Percentiles rank a stretch among this genome's conserved stretches.
Conservation (phyloP, 2,329 filamentous ascomycete species). For the Tolypocladium endophyticum region DNA sequence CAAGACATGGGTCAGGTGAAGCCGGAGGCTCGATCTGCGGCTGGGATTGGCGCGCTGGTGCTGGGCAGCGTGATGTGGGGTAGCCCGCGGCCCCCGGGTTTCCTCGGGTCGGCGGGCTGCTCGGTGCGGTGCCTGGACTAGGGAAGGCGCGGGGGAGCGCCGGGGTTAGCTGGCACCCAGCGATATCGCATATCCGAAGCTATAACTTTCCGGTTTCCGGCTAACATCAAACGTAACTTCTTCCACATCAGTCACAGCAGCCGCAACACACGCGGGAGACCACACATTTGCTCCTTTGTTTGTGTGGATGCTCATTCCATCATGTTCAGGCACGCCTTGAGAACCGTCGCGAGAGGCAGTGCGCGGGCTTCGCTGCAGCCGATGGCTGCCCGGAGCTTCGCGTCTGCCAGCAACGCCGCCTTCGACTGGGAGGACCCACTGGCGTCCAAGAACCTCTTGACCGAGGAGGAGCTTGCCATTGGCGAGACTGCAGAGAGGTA, state of each 20-base stretch:
- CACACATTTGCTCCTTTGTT: neutral
- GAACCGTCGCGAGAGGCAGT: slow-evolving; percentile 14
- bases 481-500: slow-evolving; percentile 86
- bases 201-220: neutral
- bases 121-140: slow-evolving; percentile 1
- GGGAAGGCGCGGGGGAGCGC: neutral
- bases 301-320: neutral
- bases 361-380: slow-evolving; percentile 12
- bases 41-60: neutral
- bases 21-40: neutral
- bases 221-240: slow-evolving; percentile 8
- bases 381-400: slow-evolving; percentile 21
- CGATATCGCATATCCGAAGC: slow-evolving; percentile 7
- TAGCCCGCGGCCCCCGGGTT: neutral
- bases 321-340: slow-evolving; percentile 21
- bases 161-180: neutral
- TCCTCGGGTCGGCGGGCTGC: neutral
- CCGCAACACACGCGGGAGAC: neutral
- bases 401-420: slow-evolving; percentile 20
- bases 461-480: slow-evolving; percentile 85
- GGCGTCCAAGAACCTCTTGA: slow-evolving; percentile 61
- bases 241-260: slow-evolving; percentile 6
- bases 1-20: neutral
- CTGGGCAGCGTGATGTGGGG: neutral
- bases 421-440: slow-evolving; percentile 95